These are phyloP conservation scores for Starmerella gropengiesseri DNA, from an alignment of 805 yeast species.

Conservation along the genomic window DNA sequence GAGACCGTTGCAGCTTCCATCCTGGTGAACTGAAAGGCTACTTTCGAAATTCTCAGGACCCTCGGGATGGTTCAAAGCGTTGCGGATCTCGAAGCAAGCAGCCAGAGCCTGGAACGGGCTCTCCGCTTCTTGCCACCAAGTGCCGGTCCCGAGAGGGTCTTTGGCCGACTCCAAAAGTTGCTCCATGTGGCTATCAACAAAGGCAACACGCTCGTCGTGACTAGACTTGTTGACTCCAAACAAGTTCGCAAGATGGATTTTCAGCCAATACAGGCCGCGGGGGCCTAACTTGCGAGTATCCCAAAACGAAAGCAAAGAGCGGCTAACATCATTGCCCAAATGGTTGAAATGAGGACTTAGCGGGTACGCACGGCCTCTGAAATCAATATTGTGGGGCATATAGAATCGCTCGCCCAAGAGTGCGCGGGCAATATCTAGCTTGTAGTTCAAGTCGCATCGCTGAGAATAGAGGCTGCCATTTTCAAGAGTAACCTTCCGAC, in stretches of 20 bases:
- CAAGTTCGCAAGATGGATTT: constrained; percentile 51
- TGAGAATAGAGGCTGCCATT: constrained; percentile 65
- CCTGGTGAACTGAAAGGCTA: constrained; percentile 51
- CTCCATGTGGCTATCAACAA: constrained; percentile 39
- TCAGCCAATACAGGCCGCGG: constrained; percentile 47
- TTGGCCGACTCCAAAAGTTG: constrained; percentile 37
- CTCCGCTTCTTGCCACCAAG: constrained; percentile 51
- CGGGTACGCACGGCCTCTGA: constrained; percentile 57
- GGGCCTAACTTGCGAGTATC: constrained; percentile 45
- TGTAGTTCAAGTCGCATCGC: constrained; percentile 89
- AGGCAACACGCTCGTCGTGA: constrained; percentile 40
- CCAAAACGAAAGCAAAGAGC: constrained; percentile 51
- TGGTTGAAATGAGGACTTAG: constrained; percentile 54
- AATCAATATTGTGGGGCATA: constrained; percentile 55
- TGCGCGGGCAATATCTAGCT: constrained; percentile 89
- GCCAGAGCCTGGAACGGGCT: constrained; percentile 56
- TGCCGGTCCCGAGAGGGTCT: constrained; percentile 36
- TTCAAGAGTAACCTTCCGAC: constrained; percentile 47
- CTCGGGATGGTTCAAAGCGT: constrained; percentile 39
- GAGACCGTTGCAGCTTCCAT: constrained; percentile 58
- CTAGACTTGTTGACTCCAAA: constrained; percentile 48
- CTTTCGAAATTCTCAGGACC: constrained; percentile 40
- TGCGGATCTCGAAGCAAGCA: constrained; percentile 42
- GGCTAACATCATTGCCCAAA: constrained; percentile 49
- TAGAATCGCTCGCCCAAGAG: constrained; percentile 54